These are phyloP conservation scores for Pythium rhizo-oryzae DNA, from an alignment of 352 stramenopile species.

Conservation along the genomic window DNA sequence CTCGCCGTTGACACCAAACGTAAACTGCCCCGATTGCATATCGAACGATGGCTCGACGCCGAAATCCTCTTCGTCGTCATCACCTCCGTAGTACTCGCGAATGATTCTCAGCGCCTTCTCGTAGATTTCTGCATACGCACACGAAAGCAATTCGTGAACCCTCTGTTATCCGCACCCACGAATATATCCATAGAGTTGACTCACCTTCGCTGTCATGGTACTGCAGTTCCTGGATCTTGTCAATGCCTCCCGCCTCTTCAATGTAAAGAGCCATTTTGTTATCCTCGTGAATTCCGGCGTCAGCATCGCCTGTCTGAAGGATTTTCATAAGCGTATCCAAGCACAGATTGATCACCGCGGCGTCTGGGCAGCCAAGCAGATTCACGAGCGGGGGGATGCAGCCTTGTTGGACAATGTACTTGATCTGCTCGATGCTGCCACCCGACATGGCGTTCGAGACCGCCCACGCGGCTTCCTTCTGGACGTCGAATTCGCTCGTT, in stretches of 20 bases:
- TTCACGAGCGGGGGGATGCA: conserved; percentile 98
- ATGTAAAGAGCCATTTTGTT: conserved; percentile 97
- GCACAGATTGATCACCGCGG: conserved; percentile 97
- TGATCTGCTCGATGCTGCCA: conserved; percentile 93
- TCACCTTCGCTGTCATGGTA: conserved; percentile 97
- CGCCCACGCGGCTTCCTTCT: conserved; percentile 86
- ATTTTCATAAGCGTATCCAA: conserved; percentile 98
- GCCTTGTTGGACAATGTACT: conserved; percentile 96
- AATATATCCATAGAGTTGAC: background rate
- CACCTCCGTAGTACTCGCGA: conserved; percentile 97
- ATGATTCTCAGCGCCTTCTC: conserved; percentile 95
- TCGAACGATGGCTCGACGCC: conserved; percentile 56
- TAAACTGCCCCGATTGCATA: conserved; percentile 53
- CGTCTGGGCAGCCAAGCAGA: conserved; percentile 91
- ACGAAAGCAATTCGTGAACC: background rate
- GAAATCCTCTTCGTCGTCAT: conserved; percentile 96
- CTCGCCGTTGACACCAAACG: conserved; percentile 52
- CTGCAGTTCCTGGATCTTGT: conserved; percentile 98
- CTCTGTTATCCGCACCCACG: background rate
- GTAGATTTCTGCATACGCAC: conserved; percentile 78
- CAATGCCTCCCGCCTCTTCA: conserved; percentile 95
- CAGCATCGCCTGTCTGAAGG: conserved; percentile 84
- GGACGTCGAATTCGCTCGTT: conserved; percentile 74
- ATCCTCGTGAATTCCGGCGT: conserved; percentile 79
- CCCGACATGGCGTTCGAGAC: conserved; percentile 80